These are phyloP conservation scores for Penicillium sp. DNA, from an alignment of 2,329 filamentous ascomycete species.

Conservation along the genomic window DNA sequence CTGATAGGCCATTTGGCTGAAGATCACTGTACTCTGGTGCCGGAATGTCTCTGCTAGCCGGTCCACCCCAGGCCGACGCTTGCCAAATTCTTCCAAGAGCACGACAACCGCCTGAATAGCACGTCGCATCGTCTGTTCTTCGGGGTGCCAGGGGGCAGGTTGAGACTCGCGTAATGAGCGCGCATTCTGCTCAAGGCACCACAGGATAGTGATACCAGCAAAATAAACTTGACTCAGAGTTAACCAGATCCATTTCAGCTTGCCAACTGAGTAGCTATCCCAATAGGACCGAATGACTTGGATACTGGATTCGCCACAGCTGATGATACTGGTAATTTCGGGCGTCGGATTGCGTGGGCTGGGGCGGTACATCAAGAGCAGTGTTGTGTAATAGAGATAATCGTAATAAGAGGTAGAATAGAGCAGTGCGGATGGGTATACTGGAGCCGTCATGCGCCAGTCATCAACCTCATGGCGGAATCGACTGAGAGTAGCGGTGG, in stretches of 20 bases:
- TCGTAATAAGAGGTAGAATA: conserved; percentile 44
- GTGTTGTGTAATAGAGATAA: conserved; percentile 40
- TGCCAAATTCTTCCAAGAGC: conserved; percentile 39
- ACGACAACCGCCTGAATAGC: conserved; percentile 38
- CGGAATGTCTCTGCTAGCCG: conserved; percentile 38
- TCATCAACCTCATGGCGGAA: conserved; percentile 40
- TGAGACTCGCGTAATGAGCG: conserved; percentile 31
- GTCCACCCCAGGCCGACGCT: conserved; percentile 38
- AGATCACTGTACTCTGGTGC: conserved; percentile 39
- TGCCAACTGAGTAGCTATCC: conserved; percentile 40
- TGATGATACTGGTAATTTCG: conserved; percentile 36
- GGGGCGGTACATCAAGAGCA: conserved; percentile 40
- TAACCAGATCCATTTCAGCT: conserved; percentile 43
- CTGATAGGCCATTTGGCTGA: conserved; percentile 37
- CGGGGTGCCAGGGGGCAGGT: conserved; percentile 33
- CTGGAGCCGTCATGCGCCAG: conserved; percentile 37
- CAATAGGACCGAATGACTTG: conserved; percentile 41
- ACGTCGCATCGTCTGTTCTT: conserved; percentile 37
- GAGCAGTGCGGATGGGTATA: conserved; percentile 36
- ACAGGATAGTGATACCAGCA: conserved; percentile 40
- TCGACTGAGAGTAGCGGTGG: conserved; percentile 26
- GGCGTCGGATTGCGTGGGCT: conserved; percentile 39
- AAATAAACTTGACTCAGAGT: conserved; percentile 41
- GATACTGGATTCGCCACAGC: conserved; percentile 40
- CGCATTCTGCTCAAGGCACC: conserved; percentile 42